These are phyloP conservation scores for Lomentospora prolificans DNA, from an alignment of 2,329 filamentous ascomycete species.

Conservation along the genomic window DNA sequence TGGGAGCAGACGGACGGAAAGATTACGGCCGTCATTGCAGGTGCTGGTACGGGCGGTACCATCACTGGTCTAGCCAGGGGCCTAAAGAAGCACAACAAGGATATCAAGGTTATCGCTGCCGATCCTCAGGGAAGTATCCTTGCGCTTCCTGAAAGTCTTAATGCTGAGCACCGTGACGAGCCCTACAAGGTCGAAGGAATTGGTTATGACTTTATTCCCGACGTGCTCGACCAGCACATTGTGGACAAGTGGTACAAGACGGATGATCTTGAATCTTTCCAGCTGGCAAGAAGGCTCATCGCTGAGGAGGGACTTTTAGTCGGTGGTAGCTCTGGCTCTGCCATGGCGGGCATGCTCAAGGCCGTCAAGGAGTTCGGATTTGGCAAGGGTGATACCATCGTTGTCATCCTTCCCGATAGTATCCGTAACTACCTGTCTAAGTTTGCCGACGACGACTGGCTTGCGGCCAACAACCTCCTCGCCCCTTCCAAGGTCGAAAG, in stretches of 20 bases:
- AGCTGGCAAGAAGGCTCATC: conserved; percentile 81
- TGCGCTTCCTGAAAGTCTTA: conserved; percentile 69
- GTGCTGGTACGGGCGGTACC: conserved; percentile 90
- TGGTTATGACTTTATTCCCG: conserved; percentile 95
- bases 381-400: conserved; percentile 74
- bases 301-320: conserved; percentile 89
- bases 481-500: conserved; percentile 38
- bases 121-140: conserved; percentile 90
- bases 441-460: conserved; percentile 98
- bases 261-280: conserved; percentile 82
- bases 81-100: conserved; percentile 73
- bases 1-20: conserved; percentile 83
- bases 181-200: conserved; percentile 98
- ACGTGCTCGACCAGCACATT: conserved; percentile 70
- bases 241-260: conserved; percentile 99
- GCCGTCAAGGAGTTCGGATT: conserved; percentile 70
- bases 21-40: conserved; percentile 75
- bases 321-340: conserved; percentile 87
- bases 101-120: conserved; percentile 82
- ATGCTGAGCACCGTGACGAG: conserved; percentile 70
- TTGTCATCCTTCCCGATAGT: conserved; percentile 88
- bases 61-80: conserved; percentile 84
- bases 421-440: conserved; percentile 97
- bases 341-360: conserved; percentile 70
- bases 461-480: conserved; percentile 89